These are phyloP conservation scores for Cladosporium velox DNA, from an alignment of 2,329 filamentous ascomycete species.

Conservation along the genomic window DNA sequence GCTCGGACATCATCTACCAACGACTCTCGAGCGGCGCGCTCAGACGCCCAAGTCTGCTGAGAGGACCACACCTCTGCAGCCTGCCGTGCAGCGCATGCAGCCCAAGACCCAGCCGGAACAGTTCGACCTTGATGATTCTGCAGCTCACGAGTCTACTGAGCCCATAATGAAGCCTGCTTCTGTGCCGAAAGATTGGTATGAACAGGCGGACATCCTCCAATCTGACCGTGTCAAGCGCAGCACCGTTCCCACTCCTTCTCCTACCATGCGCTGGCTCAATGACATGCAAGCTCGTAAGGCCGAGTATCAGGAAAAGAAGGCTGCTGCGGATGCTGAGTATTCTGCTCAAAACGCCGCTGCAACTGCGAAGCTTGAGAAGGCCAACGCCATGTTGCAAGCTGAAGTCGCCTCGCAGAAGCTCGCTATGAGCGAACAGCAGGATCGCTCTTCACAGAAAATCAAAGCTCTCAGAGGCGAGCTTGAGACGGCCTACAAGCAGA, in stretches of 20 bases:
- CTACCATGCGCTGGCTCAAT: slow-evolving; percentile 29
- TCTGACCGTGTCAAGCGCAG: slow-evolving; percentile 33
- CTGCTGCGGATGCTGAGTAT: slow-evolving; percentile 22
- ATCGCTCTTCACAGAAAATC: slow-evolving; percentile 31
- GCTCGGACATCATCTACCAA: slow-evolving; percentile 10
- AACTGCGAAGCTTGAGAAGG: slow-evolving; percentile 29
- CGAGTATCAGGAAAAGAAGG: slow-evolving; percentile 12
- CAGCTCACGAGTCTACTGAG: slow-evolving; percentile 37
- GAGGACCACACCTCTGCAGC: slow-evolving; percentile 22
- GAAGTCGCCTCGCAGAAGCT: slow-evolving; percentile 35
- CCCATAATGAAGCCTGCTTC: slow-evolving; percentile 20
- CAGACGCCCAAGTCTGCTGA: not conserved
- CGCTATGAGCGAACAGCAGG: slow-evolving; percentile 25
- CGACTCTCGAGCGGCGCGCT: slow-evolving; percentile 1
- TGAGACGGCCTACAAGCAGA: slow-evolving; percentile 35
- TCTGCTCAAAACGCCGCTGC: slow-evolving; percentile 3
- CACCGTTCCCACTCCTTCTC: slow-evolving; percentile 10
- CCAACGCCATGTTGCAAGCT: slow-evolving; percentile 29
- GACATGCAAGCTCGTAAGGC: slow-evolving; percentile 30
- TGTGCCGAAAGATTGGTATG: slow-evolving; percentile 31
- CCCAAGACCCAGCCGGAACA: slow-evolving; percentile 23
- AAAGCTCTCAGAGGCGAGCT: slow-evolving; percentile 29
- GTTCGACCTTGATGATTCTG: slow-evolving; percentile 34
- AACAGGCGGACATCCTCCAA: slow-evolving; percentile 33
- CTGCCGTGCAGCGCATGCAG: slow-evolving; percentile 35